Base-by-base conservation (phyloP, 139 green algal species). In the Closterium sp. region DNA sequence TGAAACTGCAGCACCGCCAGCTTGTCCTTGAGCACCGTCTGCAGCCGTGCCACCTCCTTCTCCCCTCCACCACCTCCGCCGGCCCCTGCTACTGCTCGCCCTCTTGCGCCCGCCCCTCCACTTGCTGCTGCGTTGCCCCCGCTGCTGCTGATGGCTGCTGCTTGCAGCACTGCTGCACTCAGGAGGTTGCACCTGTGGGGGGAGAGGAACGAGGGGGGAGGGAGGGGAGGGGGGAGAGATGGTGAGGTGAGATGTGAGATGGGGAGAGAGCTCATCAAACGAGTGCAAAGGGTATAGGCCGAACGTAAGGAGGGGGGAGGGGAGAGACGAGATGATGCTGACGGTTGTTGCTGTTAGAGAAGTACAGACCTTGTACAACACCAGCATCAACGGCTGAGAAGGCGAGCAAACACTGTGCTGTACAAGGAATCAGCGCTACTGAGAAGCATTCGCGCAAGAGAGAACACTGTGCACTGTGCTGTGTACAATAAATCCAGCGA, bases 1-100 rank as follows among this genome's bases (percentile, higher is more conserved):
- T 94, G 91, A 21, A 94, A 94, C 35, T 64, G 91, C 32, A 94
- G 87, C 85, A 94, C 91, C 35, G 33, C 64, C 33, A 92, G 91
- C 91, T 94, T 94, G 35, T 94, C 91, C 33, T 94, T 32, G 76
- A 92, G 35, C 83, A 90, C 28, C 0, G 93, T 34, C 81, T 91
- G 34, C 34, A 92, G 76, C 23, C 33, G 16, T n/a, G 91, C 88
- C 85, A 28, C 66, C 31, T 64, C 35, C 64, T 23, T 35, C 38
- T 28, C 89, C 2, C 66, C 84, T 87, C 30, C 88, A 25, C 30
- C 38, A 81, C 9, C 87, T 16, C 87, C 87, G 12, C 28, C 31
- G n/a, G n/a, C 43, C 43, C 43, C 43, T 69, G 43, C 43, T 69
- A 16, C 43, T 69, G 43, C 43, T 4, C 43, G 43, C 43, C 43